phyloP scores from a whole-genome alignment of 2,329 filamentous ascomycete species.

The Colletotrichum falcatum region DNA sequence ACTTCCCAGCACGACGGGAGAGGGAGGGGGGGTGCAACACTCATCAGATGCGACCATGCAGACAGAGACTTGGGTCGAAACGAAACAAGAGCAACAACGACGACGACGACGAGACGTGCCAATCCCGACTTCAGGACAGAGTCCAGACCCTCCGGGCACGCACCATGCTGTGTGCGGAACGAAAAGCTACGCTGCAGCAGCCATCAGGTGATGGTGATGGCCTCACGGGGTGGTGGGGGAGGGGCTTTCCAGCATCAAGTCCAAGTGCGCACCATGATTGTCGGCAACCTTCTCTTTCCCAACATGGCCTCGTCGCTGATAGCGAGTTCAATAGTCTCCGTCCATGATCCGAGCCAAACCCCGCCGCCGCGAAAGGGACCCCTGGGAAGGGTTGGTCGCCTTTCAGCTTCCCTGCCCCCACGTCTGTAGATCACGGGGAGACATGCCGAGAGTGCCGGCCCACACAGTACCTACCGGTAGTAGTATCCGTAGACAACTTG shows the following conservation, averaged over 20 bases:
- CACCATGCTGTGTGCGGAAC: background rate
- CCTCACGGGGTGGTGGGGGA: no score
- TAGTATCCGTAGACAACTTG: no score
- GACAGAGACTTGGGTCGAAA: constrained; percentile 32
- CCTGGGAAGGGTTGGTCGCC: background rate
- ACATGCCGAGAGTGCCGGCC: constrained; percentile 10
- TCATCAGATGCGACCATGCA: constrained; percentile 26
- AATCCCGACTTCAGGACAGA: constrained; percentile 3
- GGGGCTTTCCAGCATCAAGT: background rate
- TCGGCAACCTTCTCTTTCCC: constrained; percentile 12
- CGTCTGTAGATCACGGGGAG: background rate
- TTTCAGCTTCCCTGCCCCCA: background rate
- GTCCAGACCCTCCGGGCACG: constrained; percentile 17
- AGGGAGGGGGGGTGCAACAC: constrained; percentile 14
- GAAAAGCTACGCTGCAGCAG: background rate
- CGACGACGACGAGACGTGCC: no score
- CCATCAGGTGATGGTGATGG: constrained; percentile 1
- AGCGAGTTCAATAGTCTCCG: background rate
- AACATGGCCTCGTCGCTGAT: constrained; percentile 8
- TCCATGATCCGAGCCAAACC: background rate
- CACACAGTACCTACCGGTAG: constrained; percentile 5
- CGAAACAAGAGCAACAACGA: no score
- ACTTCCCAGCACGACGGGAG: constrained; percentile 22
- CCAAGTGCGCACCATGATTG: background rate
- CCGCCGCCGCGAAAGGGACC: background rate